These are phyloP conservation scores for Amauroascus verrucosus DNA, from an alignment of 2,329 filamentous ascomycete species.

Conservation along the genomic window DNA sequence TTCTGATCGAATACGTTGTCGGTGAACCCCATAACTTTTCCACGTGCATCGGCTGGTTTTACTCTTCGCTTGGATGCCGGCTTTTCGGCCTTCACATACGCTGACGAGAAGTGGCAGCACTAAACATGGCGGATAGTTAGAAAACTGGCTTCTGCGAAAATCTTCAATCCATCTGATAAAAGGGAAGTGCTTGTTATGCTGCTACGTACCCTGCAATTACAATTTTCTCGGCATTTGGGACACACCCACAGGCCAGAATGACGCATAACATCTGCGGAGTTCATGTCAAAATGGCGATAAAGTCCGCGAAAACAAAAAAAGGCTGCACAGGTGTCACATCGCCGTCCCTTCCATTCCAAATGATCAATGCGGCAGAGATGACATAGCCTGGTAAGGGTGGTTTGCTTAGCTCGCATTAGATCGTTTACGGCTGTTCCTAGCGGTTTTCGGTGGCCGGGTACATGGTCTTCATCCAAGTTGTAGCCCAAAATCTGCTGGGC, in stretches of 20 bases:
- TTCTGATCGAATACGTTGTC: constrained; percentile 33
- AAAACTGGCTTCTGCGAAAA: neutral
- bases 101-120: constrained; percentile 28
- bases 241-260: constrained; percentile 25
- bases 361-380: constrained; percentile 31
- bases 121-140: neutral
- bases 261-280: constrained; percentile 24
- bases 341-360: constrained; percentile 28
- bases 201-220: constrained; percentile 25
- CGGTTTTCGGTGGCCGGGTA: constrained; percentile 13
- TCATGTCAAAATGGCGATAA: constrained; percentile 29
- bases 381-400: constrained; percentile 21
- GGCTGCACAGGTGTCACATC: constrained; percentile 26
- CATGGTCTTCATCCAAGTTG: constrained; percentile 8
- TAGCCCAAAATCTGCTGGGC: constrained; percentile 20
- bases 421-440: constrained; percentile 26
- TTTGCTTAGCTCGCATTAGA: constrained; percentile 22
- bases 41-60: constrained; percentile 26
- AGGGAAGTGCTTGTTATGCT: neutral
- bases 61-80: constrained; percentile 25
- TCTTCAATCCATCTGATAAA: neutral
- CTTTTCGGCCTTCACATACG: constrained; percentile 28
- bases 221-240: constrained; percentile 27
- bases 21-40: constrained; percentile 28
- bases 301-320: constrained; percentile 32